Evolutionary conservation across 1,139 yeast species (phyloP).

Genomic region (Candida frijolesensis): DNA sequence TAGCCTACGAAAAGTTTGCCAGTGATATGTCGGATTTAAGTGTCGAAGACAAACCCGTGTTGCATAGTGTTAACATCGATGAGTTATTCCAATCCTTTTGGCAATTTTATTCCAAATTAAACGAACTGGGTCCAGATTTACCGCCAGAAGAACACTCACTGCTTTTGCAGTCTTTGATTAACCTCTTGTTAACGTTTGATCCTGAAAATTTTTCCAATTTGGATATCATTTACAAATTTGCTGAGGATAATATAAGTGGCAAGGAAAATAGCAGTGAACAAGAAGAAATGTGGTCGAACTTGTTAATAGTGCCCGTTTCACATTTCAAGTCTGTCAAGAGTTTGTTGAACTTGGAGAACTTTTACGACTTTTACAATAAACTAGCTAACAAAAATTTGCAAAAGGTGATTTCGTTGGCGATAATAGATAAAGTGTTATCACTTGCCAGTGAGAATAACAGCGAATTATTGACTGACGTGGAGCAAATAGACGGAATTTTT

Average conservation of each 20-base stretch:
- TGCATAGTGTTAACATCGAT: constrained; percentile 7
- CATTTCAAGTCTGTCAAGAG: constrained; percentile 35
- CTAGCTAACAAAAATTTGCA: constrained; percentile 35
- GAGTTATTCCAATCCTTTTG: constrained; percentile 63
- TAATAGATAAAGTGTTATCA: constrained; percentile 40
- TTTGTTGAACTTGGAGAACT: constrained; percentile 37
- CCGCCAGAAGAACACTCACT: constrained; percentile 66
- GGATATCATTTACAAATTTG: constrained; percentile 61
- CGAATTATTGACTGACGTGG: constrained; percentile 24
- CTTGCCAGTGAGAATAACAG: constrained; percentile 15
- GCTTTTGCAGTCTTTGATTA: constrained; percentile 65
- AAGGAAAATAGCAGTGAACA: constrained; percentile 16
- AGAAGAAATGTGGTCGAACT: constrained; percentile 50
- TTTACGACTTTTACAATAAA: constrained; percentile 43
- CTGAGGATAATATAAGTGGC: constrained; percentile 45
- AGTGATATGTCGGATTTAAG: constrained; percentile 21
- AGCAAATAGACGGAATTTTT: constrained; percentile 48
- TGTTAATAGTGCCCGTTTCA: constrained; percentile 61
- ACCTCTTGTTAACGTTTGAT: constrained; percentile 67
- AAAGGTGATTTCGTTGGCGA: constrained; percentile 43
- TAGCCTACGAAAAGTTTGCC: constrained; percentile 50
- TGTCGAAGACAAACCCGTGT: constrained; percentile 2
- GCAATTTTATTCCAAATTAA: constrained; percentile 58
- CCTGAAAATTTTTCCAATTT: constrained; percentile 63
- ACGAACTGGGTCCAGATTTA: constrained; percentile 61